A percentile compares a stretch with the other conserved stretches of the same genome.
Conservation (phyloP, 805 yeast genomes). For the Suhomyces sp. region DNA sequence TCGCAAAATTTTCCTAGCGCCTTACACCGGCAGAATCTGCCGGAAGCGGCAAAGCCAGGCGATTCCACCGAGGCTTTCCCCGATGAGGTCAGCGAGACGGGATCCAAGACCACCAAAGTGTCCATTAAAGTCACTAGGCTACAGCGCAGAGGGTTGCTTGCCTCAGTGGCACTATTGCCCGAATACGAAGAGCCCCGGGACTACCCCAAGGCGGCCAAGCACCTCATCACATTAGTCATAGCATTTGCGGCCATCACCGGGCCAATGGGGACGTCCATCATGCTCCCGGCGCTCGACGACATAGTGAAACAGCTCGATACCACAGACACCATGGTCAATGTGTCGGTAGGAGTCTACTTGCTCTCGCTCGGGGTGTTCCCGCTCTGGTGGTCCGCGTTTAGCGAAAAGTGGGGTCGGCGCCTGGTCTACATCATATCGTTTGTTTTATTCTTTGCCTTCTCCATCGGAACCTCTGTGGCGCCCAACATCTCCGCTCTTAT, state of each 20-base stretch:
- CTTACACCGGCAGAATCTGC: neutral
- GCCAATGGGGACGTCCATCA: slow-evolving; percentile 85
- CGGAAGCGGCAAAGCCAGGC: neutral
- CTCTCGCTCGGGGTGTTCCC: slow-evolving; percentile 77
- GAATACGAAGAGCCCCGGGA: slow-evolving; percentile 73
- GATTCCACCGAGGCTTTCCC: neutral
- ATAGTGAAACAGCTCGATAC: slow-evolving; percentile 57
- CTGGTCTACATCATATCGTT: slow-evolving; percentile 71
- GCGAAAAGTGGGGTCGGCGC: slow-evolving; percentile 74
- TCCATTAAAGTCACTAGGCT: slow-evolving; percentile 27
- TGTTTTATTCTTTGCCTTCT: slow-evolving; percentile 57
- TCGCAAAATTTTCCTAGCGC: neutral
- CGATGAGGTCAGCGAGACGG: neutral
- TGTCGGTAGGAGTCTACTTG: slow-evolving; percentile 77
- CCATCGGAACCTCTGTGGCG: slow-evolving; percentile 69
- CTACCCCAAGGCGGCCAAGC: slow-evolving; percentile 51
- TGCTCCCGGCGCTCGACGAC: slow-evolving; percentile 72
- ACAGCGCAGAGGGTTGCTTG: slow-evolving; percentile 59
- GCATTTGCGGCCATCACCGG: slow-evolving; percentile 77
- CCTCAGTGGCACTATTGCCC: slow-evolving; percentile 52
- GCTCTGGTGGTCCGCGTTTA: slow-evolving; percentile 82
- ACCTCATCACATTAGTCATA: slow-evolving; percentile 57
- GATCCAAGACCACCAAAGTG: neutral
- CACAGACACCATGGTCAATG: slow-evolving; percentile 57
- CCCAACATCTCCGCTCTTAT: slow-evolving; percentile 61